These are phyloP conservation scores for Coemansia sp. DNA, from an alignment of 192 early-diverging fungal species.

Conservation along the genomic window DNA sequence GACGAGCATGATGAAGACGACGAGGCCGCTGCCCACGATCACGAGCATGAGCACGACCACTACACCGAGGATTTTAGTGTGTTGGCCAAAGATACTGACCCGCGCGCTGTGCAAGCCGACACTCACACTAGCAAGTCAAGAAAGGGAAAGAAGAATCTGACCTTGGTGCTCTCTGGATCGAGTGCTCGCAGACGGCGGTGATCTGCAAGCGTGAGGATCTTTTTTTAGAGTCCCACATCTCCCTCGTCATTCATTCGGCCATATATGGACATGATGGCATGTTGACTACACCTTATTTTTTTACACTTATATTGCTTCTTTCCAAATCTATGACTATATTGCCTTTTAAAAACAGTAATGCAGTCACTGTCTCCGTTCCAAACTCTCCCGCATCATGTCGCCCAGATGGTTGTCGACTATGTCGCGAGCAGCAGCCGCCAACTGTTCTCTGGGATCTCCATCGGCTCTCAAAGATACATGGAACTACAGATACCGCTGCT, in stretches of 20 bases:
- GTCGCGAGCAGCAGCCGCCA: not conserved
- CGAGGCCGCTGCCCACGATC: conserved; percentile 8
- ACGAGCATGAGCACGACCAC: conserved; percentile 13
- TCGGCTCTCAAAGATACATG: not conserved
- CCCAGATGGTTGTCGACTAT: not conserved
- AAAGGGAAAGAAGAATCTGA: conserved; percentile 35
- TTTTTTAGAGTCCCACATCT: not conserved
- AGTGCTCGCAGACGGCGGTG: conserved; percentile 35
- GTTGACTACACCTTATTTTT: not conserved
- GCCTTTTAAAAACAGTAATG: not conserved
- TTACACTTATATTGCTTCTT: not conserved
- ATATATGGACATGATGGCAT: conserved; percentile 6
- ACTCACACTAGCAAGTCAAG: not conserved
- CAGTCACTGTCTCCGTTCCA: not conserved
- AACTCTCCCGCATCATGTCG: not conserved
- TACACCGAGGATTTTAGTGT: conserved; percentile 30
- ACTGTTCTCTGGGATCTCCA: not conserved
- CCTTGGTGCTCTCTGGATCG: conserved; percentile 39
- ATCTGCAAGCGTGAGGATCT: not conserved
- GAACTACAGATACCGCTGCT: not conserved
- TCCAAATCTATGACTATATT: not conserved
- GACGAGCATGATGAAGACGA: conserved; percentile 12
- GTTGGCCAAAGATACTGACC: conserved; percentile 14
- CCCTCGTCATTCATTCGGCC: not conserved
- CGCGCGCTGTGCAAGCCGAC: conserved; percentile 1